phyloP scores from a whole-genome alignment of 306 rosid species.

The Pachyrhizus erosus region DNA sequence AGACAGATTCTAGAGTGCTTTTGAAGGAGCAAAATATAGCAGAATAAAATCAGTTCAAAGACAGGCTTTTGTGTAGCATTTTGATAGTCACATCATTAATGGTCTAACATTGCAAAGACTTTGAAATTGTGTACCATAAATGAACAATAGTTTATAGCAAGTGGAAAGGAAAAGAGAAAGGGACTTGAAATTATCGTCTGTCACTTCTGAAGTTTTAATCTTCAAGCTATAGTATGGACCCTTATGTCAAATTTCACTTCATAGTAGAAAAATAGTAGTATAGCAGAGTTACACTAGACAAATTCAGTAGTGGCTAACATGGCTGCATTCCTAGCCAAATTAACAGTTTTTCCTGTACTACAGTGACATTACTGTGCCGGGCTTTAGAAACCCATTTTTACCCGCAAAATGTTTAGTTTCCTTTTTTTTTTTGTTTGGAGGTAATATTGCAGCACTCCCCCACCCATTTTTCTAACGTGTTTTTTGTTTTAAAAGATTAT shows the following conservation, averaged over 20 bases:
- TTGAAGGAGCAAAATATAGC: conserved; percentile 29
- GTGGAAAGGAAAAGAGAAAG: neutral
- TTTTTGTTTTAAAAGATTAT: neutral
- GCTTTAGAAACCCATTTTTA: neutral
- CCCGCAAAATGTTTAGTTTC: neutral
- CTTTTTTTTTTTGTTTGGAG: neutral
- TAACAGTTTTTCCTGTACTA: neutral
- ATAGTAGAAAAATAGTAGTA: neutral
- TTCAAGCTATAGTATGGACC: conserved; percentile 25
- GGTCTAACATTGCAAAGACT: conserved; percentile 11
- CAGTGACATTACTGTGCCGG: neutral
- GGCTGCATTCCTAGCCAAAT: neutral
- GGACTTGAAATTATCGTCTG: neutral
- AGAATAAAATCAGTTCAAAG: conserved; percentile 26
- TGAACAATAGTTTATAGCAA: conserved; percentile 14
- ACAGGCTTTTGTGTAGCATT: neutral
- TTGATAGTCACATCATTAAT: conserved; percentile 16
- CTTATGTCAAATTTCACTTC: neutral
- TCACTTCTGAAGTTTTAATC: conserved; percentile 9
- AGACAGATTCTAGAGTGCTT: conserved; percentile 29
- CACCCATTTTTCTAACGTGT: neutral
- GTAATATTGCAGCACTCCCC: no score
- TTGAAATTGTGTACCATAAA: conserved; percentile 24
- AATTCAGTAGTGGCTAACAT: neutral
- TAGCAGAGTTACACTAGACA: neutral